Percentiles rank a stretch among this genome's conserved stretches.
Evolutionary conservation across 2,329 filamentous ascomycete genomes (phyloP).

Genomic region (Massarina eburnea): DNA sequence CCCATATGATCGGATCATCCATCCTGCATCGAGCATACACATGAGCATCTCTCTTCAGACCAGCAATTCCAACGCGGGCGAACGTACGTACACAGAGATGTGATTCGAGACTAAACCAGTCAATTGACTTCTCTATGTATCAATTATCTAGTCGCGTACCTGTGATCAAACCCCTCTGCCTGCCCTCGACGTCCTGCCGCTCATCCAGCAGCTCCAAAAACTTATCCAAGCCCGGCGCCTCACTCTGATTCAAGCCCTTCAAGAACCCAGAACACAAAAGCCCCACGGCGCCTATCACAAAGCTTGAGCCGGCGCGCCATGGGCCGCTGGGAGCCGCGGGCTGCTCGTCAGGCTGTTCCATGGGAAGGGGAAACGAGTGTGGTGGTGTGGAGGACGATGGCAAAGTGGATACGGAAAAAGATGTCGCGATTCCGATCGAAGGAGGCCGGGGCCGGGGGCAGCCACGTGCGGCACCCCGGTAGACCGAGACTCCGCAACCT

Average conservation of each 20-base stretch:
- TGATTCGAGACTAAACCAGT: slow-evolving; percentile 74
- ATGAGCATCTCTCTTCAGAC: slow-evolving; percentile 15
- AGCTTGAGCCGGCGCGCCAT: slow-evolving; percentile 73
- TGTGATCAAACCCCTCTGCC: slow-evolving; percentile 79
- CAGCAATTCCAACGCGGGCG: slow-evolving; percentile 6
- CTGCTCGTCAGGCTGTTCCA: slow-evolving; percentile 48
- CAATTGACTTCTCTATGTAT: slow-evolving; percentile 12
- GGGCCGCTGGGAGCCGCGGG: slow-evolving; percentile 60
- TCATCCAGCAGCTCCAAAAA: slow-evolving; percentile 77
- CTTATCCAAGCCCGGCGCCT: slow-evolving; percentile 73
- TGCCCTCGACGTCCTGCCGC: slow-evolving; percentile 65
- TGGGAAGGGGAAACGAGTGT: slow-evolving; percentile 20
- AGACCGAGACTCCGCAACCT: slow-evolving; percentile 13
- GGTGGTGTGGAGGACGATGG: slow-evolving; percentile 11
- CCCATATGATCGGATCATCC: slow-evolving; percentile 95
- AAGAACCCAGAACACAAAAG: slow-evolving; percentile 74
- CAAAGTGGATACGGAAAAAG: slow-evolving; percentile 17
- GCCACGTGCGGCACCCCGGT: slow-evolving; percentile 19
- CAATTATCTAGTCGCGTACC: slow-evolving; percentile 52
- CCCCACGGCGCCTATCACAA: slow-evolving; percentile 73
- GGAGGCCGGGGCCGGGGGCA: background rate
- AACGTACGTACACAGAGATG: slow-evolving; percentile 75
- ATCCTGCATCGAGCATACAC: slow-evolving; percentile 57
- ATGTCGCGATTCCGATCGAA: slow-evolving; percentile 11
- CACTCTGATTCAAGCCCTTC: slow-evolving; percentile 70